Evolutionary conservation across 768 basidiomycete species (phyloP), one percentile per base, ranked within the genome.

Genomic region (Lentinus tigrinus): DNA sequence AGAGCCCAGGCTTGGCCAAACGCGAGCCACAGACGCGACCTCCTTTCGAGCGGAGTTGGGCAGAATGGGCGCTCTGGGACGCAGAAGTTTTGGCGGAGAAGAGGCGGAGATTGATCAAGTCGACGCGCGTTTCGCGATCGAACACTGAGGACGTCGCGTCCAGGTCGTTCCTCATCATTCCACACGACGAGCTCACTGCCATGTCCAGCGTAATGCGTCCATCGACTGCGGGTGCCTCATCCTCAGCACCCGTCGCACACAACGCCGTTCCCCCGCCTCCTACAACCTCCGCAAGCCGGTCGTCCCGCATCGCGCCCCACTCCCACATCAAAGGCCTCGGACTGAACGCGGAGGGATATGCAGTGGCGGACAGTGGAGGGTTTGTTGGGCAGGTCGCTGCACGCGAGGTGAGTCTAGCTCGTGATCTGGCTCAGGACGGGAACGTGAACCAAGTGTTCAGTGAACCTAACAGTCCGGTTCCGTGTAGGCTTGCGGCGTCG

Each of bases 251-350:
- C 3, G 72, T 75, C 7, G 70, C 75, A 16, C 89, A 90, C 72
- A 91, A 87, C 57, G 87, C 90, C 1, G 78, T 88, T 3, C 82
- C 88, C 0, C 88, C 88, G 0, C 88, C 89, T 0, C 79, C 88
- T 4, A 77, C 81, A 2, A 72, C 83, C 0, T 80, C 85, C 13
- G 81, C 85, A 1, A 79, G 80, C 13, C 81, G 89, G 23, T 85
- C 90, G 0, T 89, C 90, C 28, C 84, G 91, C 37, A 91, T 94
- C 44, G 91, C 92, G 1, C 87, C 93, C 3, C 95, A 98, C 69
- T 97, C 95, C 4, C 95, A 98, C 72, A 98, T 98, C 72, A 96
- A 95, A 77, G 95, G 95, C 7, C 87, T 98, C 27, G 97, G 97
- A 3, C 78, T 98, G 53, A 88, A 82, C 40, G 72, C 88, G 52